Evolutionary conservation across 2,329 filamentous ascomycete genomes (phyloP).

Genomic region (Fusarium keratoplasticum): DNA sequence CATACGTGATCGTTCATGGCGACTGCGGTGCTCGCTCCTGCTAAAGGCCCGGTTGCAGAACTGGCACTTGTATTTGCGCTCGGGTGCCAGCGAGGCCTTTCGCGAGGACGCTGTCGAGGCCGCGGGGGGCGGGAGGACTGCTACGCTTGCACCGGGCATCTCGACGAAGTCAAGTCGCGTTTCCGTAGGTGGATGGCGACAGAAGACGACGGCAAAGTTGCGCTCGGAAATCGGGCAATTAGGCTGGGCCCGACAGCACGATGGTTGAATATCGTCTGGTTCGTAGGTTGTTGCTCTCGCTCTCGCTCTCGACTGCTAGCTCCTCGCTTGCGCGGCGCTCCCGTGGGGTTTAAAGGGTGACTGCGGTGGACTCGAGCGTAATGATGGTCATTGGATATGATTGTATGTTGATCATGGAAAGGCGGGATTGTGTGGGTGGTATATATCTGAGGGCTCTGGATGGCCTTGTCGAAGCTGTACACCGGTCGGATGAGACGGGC

Average conservation of each 20-base stretch:
- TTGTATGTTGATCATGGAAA: constrained; percentile 57
- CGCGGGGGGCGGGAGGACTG: constrained; percentile 71
- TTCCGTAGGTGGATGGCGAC: constrained; percentile 38
- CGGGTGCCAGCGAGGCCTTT: constrained; percentile 82
- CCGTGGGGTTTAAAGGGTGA: constrained; percentile 79
- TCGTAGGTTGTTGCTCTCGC: constrained; percentile 46
- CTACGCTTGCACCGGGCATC: constrained; percentile 79
- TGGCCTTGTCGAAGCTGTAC: constrained; percentile 44
- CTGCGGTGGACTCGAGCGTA: constrained; percentile 63
- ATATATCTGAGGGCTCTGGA: constrained; percentile 44
- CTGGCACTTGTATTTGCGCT: constrained; percentile 99
- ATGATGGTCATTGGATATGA: constrained; percentile 65
- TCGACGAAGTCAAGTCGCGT: constrained; percentile 55
- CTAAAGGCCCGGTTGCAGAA: constrained; percentile 98
- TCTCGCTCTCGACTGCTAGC: constrained; percentile 54
- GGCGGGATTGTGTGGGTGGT: constrained; percentile 49
- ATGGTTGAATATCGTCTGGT: constrained; percentile 70
- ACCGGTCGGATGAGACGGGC: constrained; percentile 46
- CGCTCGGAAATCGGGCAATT: constrained; percentile 41
- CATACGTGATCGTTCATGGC: constrained; percentile 98
- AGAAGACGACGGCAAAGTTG: constrained; percentile 41
- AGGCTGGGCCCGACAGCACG: constrained; percentile 56
- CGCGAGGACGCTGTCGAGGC: constrained; percentile 78
- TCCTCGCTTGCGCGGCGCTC: constrained; percentile 72
- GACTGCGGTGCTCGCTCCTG: constrained; percentile 94